phyloP scores from a whole-genome alignment of 1,284 basidiomycete genomes.

The Malassezia globosa region DNA sequence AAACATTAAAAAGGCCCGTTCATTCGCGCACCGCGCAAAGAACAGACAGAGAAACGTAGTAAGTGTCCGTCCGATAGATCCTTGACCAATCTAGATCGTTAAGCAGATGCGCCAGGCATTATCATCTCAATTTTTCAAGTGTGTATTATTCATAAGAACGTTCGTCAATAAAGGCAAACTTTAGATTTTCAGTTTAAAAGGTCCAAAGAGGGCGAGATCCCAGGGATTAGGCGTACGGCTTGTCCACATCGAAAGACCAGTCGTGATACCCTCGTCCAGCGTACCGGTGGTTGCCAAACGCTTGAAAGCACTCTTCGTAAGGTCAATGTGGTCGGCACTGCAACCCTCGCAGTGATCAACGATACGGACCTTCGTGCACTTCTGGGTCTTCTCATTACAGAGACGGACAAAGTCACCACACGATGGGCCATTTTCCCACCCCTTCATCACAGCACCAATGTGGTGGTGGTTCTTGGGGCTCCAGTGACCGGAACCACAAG shows the following conservation, averaged over 20 bases:
- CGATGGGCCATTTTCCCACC: conserved; percentile 27
- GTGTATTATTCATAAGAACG: background rate
- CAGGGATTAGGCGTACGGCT: conserved; percentile 27
- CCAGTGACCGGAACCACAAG: conserved; percentile 37
- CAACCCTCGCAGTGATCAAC: conserved; percentile 44
- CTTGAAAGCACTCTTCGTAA: conserved; percentile 41
- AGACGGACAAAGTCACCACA: conserved; percentile 43
- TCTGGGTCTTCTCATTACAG: conserved; percentile 24
- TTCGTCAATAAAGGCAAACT: background rate
- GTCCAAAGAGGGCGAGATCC: conserved; percentile 35
- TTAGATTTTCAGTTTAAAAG: conserved; percentile 21
- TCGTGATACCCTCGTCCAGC: conserved; percentile 31
- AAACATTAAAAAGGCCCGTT: background rate
- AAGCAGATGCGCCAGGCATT: conserved; percentile 4
- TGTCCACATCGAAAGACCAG: conserved; percentile 31
- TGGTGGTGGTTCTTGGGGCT: conserved; percentile 32
- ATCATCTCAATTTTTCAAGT: background rate
- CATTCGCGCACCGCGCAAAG: background rate
- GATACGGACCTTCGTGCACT: conserved; percentile 25
- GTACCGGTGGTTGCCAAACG: conserved; percentile 27
- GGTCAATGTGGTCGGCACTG: conserved; percentile 28
- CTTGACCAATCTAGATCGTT: background rate
- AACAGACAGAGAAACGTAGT: conserved; percentile 2
- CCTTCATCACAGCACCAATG: conserved; percentile 34
- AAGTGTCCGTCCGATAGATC: background rate